These are phyloP conservation scores for Fagus sylvatica DNA, from an alignment of 306 rosid species.

Conservation along the genomic window DNA sequence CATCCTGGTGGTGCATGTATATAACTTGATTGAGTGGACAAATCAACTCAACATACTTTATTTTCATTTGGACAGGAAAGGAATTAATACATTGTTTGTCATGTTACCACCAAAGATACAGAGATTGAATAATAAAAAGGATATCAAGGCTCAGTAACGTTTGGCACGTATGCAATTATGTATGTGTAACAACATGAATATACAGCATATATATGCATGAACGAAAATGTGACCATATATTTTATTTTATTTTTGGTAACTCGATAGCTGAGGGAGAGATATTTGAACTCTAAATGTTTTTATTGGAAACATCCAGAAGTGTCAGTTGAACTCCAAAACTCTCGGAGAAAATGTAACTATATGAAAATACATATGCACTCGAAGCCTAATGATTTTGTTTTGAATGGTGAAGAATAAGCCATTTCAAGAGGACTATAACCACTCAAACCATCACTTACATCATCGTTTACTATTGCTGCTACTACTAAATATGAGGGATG, in stretches of 20 bases:
- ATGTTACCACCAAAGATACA: no score
- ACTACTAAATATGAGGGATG: neutral
- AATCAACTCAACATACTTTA: no score
- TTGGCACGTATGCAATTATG: neutral
- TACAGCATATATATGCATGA: neutral
- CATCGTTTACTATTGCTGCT: neutral
- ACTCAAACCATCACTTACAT: constrained; percentile 14
- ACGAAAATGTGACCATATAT: neutral
- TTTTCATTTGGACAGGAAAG: no score
- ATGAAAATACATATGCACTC: neutral
- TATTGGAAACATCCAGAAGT: no score
- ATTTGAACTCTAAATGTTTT: no score
- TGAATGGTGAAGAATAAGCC: constrained; percentile 9
- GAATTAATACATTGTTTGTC: no score
- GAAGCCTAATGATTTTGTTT: constrained; percentile 18
- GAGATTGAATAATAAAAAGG: no score
- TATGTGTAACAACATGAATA: no score
- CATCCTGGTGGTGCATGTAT: neutral
- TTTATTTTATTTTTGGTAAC: no score
- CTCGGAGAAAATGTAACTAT: neutral
- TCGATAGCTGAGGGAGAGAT: no score
- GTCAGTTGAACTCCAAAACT: no score
- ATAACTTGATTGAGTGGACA: neutral
- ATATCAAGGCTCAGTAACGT: no score
- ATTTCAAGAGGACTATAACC: constrained; percentile 14